Conservation (phyloP, 1,284 basidiomycete genomes). For the Schizophyllum amplum region DNA sequence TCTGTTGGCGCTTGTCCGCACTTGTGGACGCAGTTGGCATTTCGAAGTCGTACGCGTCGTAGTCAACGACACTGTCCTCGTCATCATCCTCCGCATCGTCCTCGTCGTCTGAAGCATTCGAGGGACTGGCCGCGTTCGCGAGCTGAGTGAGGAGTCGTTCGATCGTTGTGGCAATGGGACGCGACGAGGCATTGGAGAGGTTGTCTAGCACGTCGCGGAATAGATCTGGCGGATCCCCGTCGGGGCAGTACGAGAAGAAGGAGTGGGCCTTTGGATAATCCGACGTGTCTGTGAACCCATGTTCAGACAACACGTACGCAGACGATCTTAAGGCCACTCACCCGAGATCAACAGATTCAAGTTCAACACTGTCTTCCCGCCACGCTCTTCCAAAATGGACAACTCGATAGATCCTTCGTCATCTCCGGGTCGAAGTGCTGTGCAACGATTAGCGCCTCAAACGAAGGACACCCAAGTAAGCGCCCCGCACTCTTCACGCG, state of each 20-base stretch:
- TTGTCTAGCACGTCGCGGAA: slow-evolving; percentile 34
- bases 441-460: not conserved
- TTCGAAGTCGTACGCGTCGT: slow-evolving; percentile 16
- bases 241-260: slow-evolving; percentile 43
- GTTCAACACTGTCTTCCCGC: slow-evolving; percentile 25
- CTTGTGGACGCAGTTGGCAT: slow-evolving; percentile 17
- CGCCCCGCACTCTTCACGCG: slow-evolving; percentile 32
- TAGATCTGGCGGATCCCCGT: slow-evolving; percentile 27
- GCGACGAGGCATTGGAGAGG: slow-evolving; percentile 30
- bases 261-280: slow-evolving; percentile 52
- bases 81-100: slow-evolving; percentile 7
- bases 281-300: slow-evolving; percentile 39
- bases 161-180: slow-evolving; percentile 36
- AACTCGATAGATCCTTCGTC: slow-evolving; percentile 53
- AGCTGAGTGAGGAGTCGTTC: slow-evolving; percentile 24
- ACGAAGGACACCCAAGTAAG: not conserved
- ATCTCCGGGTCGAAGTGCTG: slow-evolving; percentile 45
- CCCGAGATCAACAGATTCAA: slow-evolving; percentile 47
- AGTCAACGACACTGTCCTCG: slow-evolving; percentile 10
- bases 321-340: slow-evolving; percentile 15
- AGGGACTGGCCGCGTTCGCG: slow-evolving; percentile 9
- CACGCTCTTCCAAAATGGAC: slow-evolving; percentile 24
- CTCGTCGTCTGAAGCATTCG: slow-evolving; percentile 12
- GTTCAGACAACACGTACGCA: not conserved
- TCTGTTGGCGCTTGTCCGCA: not conserved